Base-by-base conservation (phyloP, 2,329 filamentous ascomycete genomes). In the Pochonia chlamydosporia region DNA sequence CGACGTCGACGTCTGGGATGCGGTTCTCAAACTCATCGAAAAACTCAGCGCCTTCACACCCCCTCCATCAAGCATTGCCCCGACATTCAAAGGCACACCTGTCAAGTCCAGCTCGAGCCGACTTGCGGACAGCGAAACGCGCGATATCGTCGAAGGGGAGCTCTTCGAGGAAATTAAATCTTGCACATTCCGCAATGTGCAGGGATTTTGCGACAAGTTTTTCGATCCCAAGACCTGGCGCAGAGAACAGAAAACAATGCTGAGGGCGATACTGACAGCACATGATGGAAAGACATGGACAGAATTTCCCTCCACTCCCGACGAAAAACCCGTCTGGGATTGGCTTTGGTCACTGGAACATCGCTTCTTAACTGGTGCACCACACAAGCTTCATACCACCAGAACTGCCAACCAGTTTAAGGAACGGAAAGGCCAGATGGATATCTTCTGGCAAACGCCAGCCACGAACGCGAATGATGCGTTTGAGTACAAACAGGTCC, bases 341-440 rank as follows among this genome's bases (percentile, higher is more conserved):
- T 47, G 45, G 45, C 40, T 47, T 31, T 14, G 33, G 13, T 37
- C 24, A 16, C 36, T 47, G 5, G 45, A 53, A 42, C 43, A 53
- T 18, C 36, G 39, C 18, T 44, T 31, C 45, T 44, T 56, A 13
- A 13, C 37, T 6, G 35, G 49, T 25, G 50, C 54, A 42, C 50
- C 43, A n/a, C 23, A 56, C 28, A 52, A 49, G 40, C 44, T 55
- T 10, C 25, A 53, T 40, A 50, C 55, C 13, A 56, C 49, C 7
- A 43, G 23, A 44, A 51, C 49, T 10, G 51, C 54, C 43, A 47
- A 47, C 46, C 47, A 56, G 42, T 52, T 56, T n/a, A 51, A 51
- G 46, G 46, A 52, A 37, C 50, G 49, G 20, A 51, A 49, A 52
- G 54, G 52, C 33, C 49, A 55, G 53, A 54, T 55, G 50, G 50